Evolutionary conservation across 805 yeast species (phyloP).

Genomic region (Candida nonsorbophila): DNA sequence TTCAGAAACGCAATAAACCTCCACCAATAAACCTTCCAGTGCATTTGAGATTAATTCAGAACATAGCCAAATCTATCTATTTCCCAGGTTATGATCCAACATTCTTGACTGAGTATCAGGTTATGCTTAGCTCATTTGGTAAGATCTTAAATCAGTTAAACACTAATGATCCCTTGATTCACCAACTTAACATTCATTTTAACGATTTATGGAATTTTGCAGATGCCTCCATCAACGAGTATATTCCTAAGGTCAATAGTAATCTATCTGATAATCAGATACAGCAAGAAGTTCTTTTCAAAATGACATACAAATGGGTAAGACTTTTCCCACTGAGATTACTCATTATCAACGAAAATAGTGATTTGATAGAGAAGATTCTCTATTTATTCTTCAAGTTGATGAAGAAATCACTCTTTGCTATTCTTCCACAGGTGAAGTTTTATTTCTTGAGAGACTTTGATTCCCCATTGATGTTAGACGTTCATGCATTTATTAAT

Average conservation of each 20-base stretch:
- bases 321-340: conserved; percentile 25
- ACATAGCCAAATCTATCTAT: conserved; percentile 27
- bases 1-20: conserved; percentile 8
- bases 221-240: conserved; percentile 17
- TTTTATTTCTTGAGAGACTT: conserved; percentile 35
- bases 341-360: conserved; percentile 13
- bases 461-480: conserved; percentile 36
- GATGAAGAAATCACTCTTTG: conserved; percentile 27
- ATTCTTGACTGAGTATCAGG: conserved; percentile 23
- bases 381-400: conserved; percentile 27
- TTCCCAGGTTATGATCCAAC: conserved; percentile 29
- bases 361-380: conserved; percentile 27
- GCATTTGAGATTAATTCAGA: conserved; percentile 30
- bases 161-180: conserved; percentile 5
- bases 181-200: conserved; percentile 15
- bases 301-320: conserved; percentile 32
- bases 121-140: conserved; percentile 21
- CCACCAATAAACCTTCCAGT: conserved; percentile 19
- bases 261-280: conserved; percentile 18
- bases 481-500: conserved; percentile 19
- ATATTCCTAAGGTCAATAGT: conserved; percentile 20
- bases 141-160: conserved; percentile 5
- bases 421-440: conserved; percentile 35
- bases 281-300: conserved; percentile 29
- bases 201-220: conserved; percentile 18